A percentile compares a stretch with the other conserved stretches of the same genome.
These are phyloP conservation scores for Phytophthora brassicae DNA, from an alignment of 352 stramenopile genomes.

Conservation along the genomic window DNA sequence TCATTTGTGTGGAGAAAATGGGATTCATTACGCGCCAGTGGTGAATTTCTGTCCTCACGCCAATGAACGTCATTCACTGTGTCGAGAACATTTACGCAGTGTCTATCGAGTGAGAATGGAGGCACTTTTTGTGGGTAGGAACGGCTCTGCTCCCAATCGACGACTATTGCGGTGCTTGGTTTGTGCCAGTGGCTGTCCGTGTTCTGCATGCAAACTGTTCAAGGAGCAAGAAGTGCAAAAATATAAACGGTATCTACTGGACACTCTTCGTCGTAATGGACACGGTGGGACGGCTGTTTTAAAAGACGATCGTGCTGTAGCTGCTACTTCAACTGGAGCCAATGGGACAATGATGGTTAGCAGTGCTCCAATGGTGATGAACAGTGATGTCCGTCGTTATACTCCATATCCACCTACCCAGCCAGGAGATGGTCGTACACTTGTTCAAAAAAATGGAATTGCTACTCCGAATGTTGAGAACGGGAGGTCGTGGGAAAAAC, in stretches of 20 bases:
- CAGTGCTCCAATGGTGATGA: slow-evolving; percentile 5
- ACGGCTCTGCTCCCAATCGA: slow-evolving; percentile 65
- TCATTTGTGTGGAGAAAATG: slow-evolving; percentile 57
- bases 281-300: slow-evolving; percentile 5
- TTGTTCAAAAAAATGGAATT: slow-evolving; percentile 10
- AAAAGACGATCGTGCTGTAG: slow-evolving; percentile 3
- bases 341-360: slow-evolving; percentile 12
- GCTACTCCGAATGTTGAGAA: slow-evolving; percentile 12
- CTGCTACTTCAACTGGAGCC: background rate
- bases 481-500: slow-evolving; percentile 16
- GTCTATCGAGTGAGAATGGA: slow-evolving; percentile 71
- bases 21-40: slow-evolving; percentile 56
- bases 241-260: slow-evolving; percentile 41
- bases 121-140: slow-evolving; percentile 72
- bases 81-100: slow-evolving; percentile 71
- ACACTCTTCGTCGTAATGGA: slow-evolving; percentile 33
- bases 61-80: slow-evolving; percentile 68
- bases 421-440: slow-evolving; percentile 3
- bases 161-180: slow-evolving; percentile 64
- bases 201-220: slow-evolving; percentile 46
- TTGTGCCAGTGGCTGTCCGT: slow-evolving; percentile 61
- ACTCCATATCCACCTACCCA: slow-evolving; percentile 16
- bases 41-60: slow-evolving; percentile 79
- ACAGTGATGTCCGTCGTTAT: slow-evolving; percentile 15
- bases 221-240: slow-evolving; percentile 37